phyloP scores from a whole-genome alignment of 1,284 basidiomycete species.

The Taiwanofungus camphoratus region DNA sequence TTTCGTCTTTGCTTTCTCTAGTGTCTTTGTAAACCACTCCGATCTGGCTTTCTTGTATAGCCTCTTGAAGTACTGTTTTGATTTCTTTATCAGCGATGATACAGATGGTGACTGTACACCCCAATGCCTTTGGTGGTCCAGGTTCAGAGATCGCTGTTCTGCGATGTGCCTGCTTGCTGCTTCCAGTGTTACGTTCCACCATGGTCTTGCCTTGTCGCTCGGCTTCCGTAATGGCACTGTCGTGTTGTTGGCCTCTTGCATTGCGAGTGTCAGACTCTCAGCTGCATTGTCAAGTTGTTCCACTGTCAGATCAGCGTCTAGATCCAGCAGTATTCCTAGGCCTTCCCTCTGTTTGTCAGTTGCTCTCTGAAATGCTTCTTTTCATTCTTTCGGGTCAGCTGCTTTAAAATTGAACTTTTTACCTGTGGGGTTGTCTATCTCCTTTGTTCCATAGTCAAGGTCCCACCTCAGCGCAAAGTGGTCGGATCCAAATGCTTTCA shows the following conservation, averaged over 20 bases:
- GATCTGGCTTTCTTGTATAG: background rate
- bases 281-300: slow-evolving; percentile 3
- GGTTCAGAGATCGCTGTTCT: background rate
- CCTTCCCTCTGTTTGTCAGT: background rate
- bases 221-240: background rate
- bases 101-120: background rate
- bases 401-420: slow-evolving; percentile 8
- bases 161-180: background rate
- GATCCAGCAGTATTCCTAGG: background rate
- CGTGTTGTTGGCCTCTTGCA: slow-evolving; percentile 1
- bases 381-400: slow-evolving; percentile 5
- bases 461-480: slow-evolving; percentile 8
- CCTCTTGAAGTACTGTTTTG: background rate
- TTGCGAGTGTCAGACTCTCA: background rate
- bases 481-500: slow-evolving; percentile 4
- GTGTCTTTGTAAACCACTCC: slow-evolving; percentile 1
- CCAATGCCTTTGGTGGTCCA: background rate
- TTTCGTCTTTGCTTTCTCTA: background rate
- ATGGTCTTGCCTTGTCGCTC: slow-evolving; percentile 3
- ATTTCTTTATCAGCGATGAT: background rate
- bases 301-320: background rate
- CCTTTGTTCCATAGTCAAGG: slow-evolving; percentile 5
- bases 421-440: slow-evolving; percentile 5
- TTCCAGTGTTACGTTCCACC: slow-evolving; percentile 1
- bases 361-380: slow-evolving; percentile 1